A percentile compares a stretch with the other conserved stretches of the same genome.
phyloP scores from a whole-genome alignment of 305 asterid species.

The Fraxinus velutina region DNA sequence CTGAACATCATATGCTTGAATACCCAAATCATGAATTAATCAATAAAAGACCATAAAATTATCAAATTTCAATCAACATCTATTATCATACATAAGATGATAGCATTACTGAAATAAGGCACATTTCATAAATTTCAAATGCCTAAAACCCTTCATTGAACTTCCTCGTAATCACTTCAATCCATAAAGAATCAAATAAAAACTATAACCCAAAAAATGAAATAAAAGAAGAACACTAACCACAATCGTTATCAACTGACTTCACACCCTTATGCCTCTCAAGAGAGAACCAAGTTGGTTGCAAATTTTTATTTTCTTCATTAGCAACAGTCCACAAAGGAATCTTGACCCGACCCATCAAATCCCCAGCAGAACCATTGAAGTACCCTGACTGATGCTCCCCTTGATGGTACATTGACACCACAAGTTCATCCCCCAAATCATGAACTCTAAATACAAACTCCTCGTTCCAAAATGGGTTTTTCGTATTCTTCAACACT shows the following conservation, averaged over 20 bases:
- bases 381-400: slow-evolving; percentile 53
- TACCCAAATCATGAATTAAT: neutral
- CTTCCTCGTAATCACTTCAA: neutral
- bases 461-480: slow-evolving; percentile 84
- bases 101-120: neutral
- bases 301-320: slow-evolving; percentile 65
- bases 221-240: slow-evolving; percentile 33
- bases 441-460: slow-evolving; percentile 65
- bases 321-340: slow-evolving; percentile 57
- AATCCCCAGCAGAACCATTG: slow-evolving; percentile 40
- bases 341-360: slow-evolving; percentile 66
- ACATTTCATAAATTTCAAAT: neutral
- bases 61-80: neutral
- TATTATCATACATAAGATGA: slow-evolving; percentile 6
- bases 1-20: neutral
- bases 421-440: slow-evolving; percentile 58
- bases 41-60: neutral
- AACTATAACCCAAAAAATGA: neutral
- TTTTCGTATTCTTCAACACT: slow-evolving; percentile 42
- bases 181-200: neutral
- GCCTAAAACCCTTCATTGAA: too few relatives aligned
- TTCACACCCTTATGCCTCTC: slow-evolving; percentile 42
- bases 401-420: slow-evolving; percentile 49
- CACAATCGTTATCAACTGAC: slow-evolving; percentile 44
- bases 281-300: slow-evolving; percentile 77